These are phyloP conservation scores for Elsinoe necatrix DNA, from an alignment of 2,329 filamentous ascomycete species.

Conservation along the genomic window DNA sequence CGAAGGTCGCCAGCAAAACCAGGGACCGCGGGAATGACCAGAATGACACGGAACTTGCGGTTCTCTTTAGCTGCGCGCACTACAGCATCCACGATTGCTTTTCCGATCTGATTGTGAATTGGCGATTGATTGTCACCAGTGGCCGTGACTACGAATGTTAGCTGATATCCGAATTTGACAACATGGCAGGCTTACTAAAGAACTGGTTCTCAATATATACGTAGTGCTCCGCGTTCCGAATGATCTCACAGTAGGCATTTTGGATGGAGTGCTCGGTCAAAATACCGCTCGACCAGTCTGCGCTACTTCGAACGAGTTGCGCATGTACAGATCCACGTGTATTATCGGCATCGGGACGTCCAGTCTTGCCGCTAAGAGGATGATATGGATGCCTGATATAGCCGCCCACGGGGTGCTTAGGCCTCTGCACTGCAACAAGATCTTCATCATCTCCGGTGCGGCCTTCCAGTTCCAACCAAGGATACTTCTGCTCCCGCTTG, in stretches of 20 bases:
- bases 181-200: constrained; percentile 58
- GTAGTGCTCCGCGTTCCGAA: constrained; percentile 78
- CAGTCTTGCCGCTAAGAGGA: constrained; percentile 57
- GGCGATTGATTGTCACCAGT: constrained; percentile 82
- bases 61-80: constrained; percentile 71
- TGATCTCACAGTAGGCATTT: constrained; percentile 77
- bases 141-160: constrained; percentile 53
- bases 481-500: constrained; percentile 74
- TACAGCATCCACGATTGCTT: constrained; percentile 83
- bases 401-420: constrained; percentile 78
- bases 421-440: constrained; percentile 77
- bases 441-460: constrained; percentile 73
- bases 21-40: constrained; percentile 83
- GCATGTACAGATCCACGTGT: constrained; percentile 65
- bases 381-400: constrained; percentile 74
- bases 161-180: background rate
- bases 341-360: constrained; percentile 35
- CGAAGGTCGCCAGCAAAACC: constrained; percentile 89
- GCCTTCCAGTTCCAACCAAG: constrained; percentile 76
- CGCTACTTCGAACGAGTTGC: constrained; percentile 81
- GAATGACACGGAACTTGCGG: constrained; percentile 83
- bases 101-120: constrained; percentile 79
- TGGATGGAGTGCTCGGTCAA: constrained; percentile 77
- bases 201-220: constrained; percentile 99
- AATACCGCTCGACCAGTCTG: constrained; percentile 91